Conservation (phyloP, 2,329 filamentous ascomycete species). For the Aspergillus chevalieri region DNA sequence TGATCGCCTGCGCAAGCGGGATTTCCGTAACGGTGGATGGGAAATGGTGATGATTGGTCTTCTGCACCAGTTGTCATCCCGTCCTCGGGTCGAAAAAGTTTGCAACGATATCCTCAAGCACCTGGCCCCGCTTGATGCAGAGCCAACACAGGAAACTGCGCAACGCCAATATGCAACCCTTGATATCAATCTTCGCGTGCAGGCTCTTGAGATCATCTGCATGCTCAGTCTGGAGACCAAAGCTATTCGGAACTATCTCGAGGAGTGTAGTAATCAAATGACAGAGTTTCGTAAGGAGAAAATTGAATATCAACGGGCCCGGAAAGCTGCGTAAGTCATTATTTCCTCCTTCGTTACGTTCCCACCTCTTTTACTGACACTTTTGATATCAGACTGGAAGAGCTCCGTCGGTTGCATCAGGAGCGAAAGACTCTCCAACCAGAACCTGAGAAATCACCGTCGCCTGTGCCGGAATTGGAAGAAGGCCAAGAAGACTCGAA, state of each 20-base stretch:
- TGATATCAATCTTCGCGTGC: slow-evolving; percentile 75
- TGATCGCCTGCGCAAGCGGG: slow-evolving; percentile 71
- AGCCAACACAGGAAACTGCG: slow-evolving; percentile 70
- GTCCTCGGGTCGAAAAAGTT: slow-evolving; percentile 59
- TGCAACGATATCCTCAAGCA: slow-evolving; percentile 76
- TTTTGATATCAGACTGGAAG: slow-evolving; percentile 30
- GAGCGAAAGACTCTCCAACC: slow-evolving; percentile 45
- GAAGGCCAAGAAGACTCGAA: slow-evolving; percentile 35
- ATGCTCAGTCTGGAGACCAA: slow-evolving; percentile 82
- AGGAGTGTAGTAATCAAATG: slow-evolving; percentile 89
- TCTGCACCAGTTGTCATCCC: slow-evolving; percentile 75
- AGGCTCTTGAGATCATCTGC: slow-evolving; percentile 76
- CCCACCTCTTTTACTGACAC: background rate
- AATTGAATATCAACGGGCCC: slow-evolving; percentile 80
- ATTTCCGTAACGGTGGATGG: slow-evolving; percentile 87
- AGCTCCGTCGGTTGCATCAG: slow-evolving; percentile 42
- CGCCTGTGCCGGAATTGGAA: slow-evolving; percentile 38
- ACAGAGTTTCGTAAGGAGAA: slow-evolving; percentile 92
- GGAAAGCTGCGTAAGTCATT: slow-evolving; percentile 54
- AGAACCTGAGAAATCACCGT: slow-evolving; percentile 39
- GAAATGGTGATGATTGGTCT: slow-evolving; percentile 82
- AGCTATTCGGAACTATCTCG: slow-evolving; percentile 79
- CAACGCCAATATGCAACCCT: slow-evolving; percentile 65
- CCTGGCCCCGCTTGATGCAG: slow-evolving; percentile 70
- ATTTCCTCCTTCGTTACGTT: background rate